Conservation (phyloP, 1,284 basidiomycete genomes). For the Mrakiaceae sp. region DNA sequence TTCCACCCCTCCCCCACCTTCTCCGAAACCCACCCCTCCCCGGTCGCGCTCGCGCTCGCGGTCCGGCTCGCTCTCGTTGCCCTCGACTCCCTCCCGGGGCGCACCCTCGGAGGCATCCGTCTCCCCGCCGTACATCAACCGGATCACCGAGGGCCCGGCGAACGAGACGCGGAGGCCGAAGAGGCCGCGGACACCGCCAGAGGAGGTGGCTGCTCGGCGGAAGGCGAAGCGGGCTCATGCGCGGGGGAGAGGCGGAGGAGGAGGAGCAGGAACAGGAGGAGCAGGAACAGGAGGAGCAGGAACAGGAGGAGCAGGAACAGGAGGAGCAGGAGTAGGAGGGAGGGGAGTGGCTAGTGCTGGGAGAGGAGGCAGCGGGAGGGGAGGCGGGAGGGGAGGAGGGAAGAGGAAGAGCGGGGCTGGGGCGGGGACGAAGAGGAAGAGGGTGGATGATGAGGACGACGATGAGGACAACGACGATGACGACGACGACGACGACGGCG, state of each 20-base stretch:
- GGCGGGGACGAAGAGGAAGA: slow-evolving; percentile 1
- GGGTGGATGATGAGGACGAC: neutral
- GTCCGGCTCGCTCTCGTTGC: too few relatives aligned
- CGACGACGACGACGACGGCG: neutral
- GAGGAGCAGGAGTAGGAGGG: neutral
- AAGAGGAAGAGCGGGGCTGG: neutral
- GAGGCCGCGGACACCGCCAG: too few relatives aligned
- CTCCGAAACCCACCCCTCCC: too few relatives aligned
- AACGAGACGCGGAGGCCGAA: too few relatives aligned
- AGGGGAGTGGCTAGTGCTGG: neutral
- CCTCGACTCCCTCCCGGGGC: too few relatives aligned
- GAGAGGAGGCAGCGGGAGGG: neutral
- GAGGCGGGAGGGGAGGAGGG: neutral
- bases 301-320: neutral
- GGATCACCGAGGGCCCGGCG: too few relatives aligned
- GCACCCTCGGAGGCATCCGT: too few relatives aligned
- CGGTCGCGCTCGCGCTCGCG: too few relatives aligned
- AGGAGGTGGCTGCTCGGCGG: too few relatives aligned
- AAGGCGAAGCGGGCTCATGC: too few relatives aligned
- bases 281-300: neutral
- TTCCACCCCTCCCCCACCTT: too few relatives aligned
- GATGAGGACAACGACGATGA: neutral
- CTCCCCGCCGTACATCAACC: too few relatives aligned
- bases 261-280: neutral
- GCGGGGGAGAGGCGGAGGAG: neutral